Evolutionary conservation across 2,329 filamentous ascomycete species (phyloP), one percentile per base, ranked within the genome.

Genomic region (Penicillium capsulatum): DNA sequence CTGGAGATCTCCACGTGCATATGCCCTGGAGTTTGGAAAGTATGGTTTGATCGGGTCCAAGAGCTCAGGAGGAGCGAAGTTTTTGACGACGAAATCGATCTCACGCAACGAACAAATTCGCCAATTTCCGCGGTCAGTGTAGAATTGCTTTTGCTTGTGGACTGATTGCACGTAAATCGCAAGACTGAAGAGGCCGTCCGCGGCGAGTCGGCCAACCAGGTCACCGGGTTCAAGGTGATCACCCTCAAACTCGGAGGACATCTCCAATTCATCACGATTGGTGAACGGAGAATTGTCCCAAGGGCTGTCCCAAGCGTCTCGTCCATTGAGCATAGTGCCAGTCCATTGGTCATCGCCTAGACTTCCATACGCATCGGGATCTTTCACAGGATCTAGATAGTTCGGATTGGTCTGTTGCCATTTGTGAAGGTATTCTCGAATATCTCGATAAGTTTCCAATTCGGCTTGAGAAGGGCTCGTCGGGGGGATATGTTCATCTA

Each of bases 51-150:
- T 54, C 2, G 69, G 65, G 9, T 69, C 53, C 3, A 81, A 47
- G 17, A 72, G 46, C 17, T 68, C 58, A 2, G 60, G 62, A 17
- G 71, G 59, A 7, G 74, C 65, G 48, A 75, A 77, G 16, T 63
- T 60, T 33, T 73, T 69, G 8, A 79, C 61, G 7, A 71, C 65
- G 50, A 73, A 79, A 31, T 70, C 66, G 6, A 77, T 57, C 20
- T 61, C 54, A 14, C 50, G 56, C 3, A 66, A 54, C 6, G 48
- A 51, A 22, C 58, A 60, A 14, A 68, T 53, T 4, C 68, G 59
- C 68, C 68, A 71, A 49, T 70, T 68, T 6, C 68, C 68, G 42
- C 61, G 52, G 7, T 53, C 48, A 2, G 64, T 68, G 33, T 71
- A 71, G 30, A 71, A 70, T 34, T 71, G 67, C 36, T 61, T 60